phyloP scores from a whole-genome alignment of 768 basidiomycete genomes.

The Collybia nuda region DNA sequence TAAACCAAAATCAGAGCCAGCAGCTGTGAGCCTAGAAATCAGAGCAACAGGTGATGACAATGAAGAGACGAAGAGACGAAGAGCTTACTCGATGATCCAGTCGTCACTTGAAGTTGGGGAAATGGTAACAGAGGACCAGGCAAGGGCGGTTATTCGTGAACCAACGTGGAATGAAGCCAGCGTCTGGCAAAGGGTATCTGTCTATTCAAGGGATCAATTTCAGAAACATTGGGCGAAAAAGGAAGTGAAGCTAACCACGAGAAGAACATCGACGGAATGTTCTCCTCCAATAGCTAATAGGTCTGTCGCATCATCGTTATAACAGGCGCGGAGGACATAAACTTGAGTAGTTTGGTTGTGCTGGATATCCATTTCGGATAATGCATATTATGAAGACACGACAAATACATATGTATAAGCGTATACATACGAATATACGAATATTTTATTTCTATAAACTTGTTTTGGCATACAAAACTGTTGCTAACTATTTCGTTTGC shows the following conservation, averaged over 20 bases:
- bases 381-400: not conserved
- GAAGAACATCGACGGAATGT: conserved; percentile 69
- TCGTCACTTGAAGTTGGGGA: conserved; percentile 65
- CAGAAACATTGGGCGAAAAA: not conserved
- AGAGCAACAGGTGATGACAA: conserved; percentile 5
- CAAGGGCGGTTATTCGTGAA: conserved; percentile 66
- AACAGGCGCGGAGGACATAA: conserved; percentile 60
- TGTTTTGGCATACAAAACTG: not conserved
- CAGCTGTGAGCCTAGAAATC: conserved; percentile 57
- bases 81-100: conserved; percentile 72
- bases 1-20: conserved; percentile 67
- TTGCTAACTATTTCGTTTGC: conserved; percentile 1
- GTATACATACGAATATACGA: not conserved
- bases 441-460: not conserved
- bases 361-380: conserved; percentile 58
- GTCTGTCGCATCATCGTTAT: conserved; percentile 63
- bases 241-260: conserved; percentile 46
- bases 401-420: not conserved
- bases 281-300: conserved; percentile 74
- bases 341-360: conserved; percentile 62
- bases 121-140: conserved; percentile 71
- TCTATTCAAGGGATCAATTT: conserved; percentile 20
- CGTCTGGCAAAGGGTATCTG: conserved; percentile 39
- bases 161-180: conserved; percentile 79
- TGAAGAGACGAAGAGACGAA: not conserved